Conservation (phyloP, 139 green algal genomes). For the Chlorella ohadii region DNA sequence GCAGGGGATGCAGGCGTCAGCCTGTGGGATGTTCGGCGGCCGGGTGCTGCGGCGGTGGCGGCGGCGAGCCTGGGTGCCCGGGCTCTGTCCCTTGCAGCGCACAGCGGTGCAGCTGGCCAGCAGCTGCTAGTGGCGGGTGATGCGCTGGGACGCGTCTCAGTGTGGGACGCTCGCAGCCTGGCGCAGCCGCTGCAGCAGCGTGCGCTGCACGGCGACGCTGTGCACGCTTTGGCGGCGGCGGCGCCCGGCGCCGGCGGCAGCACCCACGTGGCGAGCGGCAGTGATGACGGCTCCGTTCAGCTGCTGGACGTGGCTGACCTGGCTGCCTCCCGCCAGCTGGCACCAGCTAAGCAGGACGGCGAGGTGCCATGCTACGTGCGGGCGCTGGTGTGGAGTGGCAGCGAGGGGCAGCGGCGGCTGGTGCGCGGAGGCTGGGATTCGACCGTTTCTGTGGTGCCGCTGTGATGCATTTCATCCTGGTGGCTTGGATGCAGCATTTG, state of each 20-base stretch:
- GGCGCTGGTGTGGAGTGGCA: not conserved
- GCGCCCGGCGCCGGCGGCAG: not conserved
- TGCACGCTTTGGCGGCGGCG: slow-evolving; percentile 17
- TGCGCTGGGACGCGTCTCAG: not conserved
- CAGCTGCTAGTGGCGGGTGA: slow-evolving; percentile 16
- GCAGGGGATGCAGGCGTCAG: not conserved
- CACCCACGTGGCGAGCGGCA: not conserved
- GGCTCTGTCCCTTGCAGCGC: not conserved
- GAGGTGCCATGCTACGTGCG: slow-evolving; percentile 10
- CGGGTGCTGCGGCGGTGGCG: not conserved
- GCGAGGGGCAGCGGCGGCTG: not conserved
- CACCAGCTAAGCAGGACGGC: not conserved
- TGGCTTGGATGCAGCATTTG: no score
- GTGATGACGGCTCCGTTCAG: slow-evolving; percentile 16
- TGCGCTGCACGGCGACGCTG: slow-evolving; percentile 9
- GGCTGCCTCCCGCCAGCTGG: not conserved
- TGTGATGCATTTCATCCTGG: no score
- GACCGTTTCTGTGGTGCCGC: not conserved
- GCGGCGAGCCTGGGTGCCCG: slow-evolving; percentile 7
- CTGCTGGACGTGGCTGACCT: not conserved
- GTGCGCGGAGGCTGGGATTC: slow-evolving; percentile 23
- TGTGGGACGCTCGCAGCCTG: slow-evolving; percentile 9
- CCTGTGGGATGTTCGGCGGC: slow-evolving; percentile 12
- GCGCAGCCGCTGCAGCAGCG: not conserved
- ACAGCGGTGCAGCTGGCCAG: not conserved